Base-by-base conservation (phyloP, 306 rosid species). In the Senna siamea region DNA sequence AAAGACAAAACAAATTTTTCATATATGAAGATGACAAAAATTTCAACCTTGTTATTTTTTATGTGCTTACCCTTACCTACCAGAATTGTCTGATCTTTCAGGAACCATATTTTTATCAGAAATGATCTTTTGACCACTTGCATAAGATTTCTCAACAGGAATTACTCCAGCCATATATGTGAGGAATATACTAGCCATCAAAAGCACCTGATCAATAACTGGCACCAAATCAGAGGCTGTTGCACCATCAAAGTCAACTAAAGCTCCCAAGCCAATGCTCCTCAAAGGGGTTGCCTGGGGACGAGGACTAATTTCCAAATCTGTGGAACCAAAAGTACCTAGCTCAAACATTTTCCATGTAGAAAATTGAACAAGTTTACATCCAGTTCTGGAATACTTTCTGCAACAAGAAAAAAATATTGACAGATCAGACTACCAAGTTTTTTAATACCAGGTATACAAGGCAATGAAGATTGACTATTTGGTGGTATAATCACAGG, bases 11-110 rank as follows among this genome's bases (percentile, higher is more conserved):
- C 18, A 62, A 64, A 73, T 5, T n/a, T 28, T 40, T 52, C 60
- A 70, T 59, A 55, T 40, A 76, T 74, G 62, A 11, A 38, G 3
- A 75, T 68, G 44, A 74, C 13, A 69, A 78, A 59, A 77, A 55
- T 11, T 71, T 78, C 76, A 87, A 58, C 55, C 82, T 51, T 64
- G 57, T 51, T 65, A 82, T 37, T 72, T 66, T 84, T 75, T 79
- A 85, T 64, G 66, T 61, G 87, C 89, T 82, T 85, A 88, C 94
- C 90, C 98, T 91, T 89, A 94, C 98, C 98, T 91, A 94, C 98
- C 98, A 94, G 93, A 89, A 84, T 56, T 52, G 79, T 75, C 84
- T 56, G 93, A 69, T 63, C 76, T 81, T 76, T 78, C 85, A 48
- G 80, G 73, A 59, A 62, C 69, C n/a, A 59, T 69, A 50, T 66